phyloP scores from a whole-genome alignment of 1,284 basidiomycete genomes.

The Xerocomus minutiporus region DNA sequence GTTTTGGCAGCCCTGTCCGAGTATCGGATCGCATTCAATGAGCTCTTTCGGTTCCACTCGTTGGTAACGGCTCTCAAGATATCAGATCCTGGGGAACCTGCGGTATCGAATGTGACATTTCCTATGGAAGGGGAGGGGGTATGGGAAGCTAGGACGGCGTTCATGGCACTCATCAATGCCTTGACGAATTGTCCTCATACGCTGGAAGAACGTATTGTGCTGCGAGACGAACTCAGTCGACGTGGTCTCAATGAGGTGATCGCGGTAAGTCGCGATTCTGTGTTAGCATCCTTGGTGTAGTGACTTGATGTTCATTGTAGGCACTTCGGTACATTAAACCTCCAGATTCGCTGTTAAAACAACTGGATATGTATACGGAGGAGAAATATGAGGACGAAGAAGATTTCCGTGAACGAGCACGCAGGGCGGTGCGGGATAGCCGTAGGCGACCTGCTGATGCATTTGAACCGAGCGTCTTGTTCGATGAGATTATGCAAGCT shows the following conservation, averaged over 20 bases:
- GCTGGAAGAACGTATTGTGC: constrained; percentile 71
- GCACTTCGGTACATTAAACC: constrained; percentile 71
- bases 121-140: constrained; percentile 57
- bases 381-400: constrained; percentile 88
- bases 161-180: constrained; percentile 78
- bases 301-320: constrained; percentile 35
- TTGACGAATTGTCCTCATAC: constrained; percentile 73
- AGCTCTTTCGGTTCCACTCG: constrained; percentile 77
- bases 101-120: constrained; percentile 34
- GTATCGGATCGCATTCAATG: constrained; percentile 66
- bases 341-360: constrained; percentile 67
- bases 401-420: constrained; percentile 66
- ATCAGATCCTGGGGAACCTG: constrained; percentile 42
- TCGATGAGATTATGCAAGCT: constrained; percentile 54
- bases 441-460: constrained; percentile 35
- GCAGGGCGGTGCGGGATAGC: constrained; percentile 39
- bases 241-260: constrained; percentile 81
- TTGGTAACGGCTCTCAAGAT: constrained; percentile 64
- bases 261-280: constrained; percentile 52
- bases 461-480: constrained; percentile 47
- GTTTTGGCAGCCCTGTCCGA: constrained; percentile 80
- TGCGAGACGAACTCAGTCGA: constrained; percentile 77
- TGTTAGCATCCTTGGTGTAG: background rate
- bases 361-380: constrained; percentile 78
- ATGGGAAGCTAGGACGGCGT: constrained; percentile 80